phyloP scores from a whole-genome alignment of 345 rosid species.

The Nasturtium officinale region DNA sequence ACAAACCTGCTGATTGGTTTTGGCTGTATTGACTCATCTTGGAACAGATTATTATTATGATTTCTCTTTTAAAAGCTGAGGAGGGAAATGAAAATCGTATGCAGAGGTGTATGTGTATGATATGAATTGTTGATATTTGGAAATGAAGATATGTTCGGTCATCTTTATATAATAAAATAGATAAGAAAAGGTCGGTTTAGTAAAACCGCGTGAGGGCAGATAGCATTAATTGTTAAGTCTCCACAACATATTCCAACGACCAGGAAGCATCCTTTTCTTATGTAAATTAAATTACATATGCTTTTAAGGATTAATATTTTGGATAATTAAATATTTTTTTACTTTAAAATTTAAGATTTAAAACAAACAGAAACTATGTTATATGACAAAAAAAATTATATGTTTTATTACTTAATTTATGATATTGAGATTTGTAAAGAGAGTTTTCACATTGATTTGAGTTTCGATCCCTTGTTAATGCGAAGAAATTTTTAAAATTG shows the following conservation, averaged over 20 bases:
- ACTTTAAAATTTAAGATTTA: not conserved
- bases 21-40: constrained; percentile 41
- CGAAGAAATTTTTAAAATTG: not conserved
- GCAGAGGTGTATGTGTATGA: not conserved
- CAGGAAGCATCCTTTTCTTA: constrained; percentile 8
- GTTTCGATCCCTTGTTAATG: not conserved
- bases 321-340: not conserved
- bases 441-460: not conserved
- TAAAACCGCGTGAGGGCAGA: constrained; percentile 32
- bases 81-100: not conserved
- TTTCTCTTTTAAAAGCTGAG: not conserved
- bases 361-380: no score
- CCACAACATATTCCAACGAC: constrained; percentile 2
- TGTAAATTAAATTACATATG: not conserved
- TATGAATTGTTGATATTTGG: not conserved
- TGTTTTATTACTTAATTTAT: not conserved
- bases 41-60: not conserved
- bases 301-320: not conserved
- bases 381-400: no score
- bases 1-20: constrained; percentile 36
- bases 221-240: constrained; percentile 7
- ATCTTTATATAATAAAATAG: not conserved
- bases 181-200: constrained; percentile 33
- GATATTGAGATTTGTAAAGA: not conserved
- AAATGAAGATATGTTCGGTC: constrained; percentile 11